Conservation (phyloP, 176 grass and related monocot species). For the Avena atlantica region DNA sequence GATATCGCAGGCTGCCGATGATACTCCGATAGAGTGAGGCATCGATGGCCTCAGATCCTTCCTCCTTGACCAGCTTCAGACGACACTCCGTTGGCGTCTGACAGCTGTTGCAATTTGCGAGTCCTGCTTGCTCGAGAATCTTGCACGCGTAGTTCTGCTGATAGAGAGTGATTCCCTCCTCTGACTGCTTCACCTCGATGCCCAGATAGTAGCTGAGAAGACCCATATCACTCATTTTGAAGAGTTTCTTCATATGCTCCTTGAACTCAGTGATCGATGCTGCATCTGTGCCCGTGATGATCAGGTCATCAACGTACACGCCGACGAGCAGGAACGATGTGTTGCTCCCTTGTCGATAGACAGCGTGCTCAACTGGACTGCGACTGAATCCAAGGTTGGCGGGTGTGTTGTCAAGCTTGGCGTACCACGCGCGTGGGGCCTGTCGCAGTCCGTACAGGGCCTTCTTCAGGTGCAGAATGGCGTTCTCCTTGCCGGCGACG, state of each 20-base stretch:
- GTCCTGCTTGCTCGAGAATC: background rate
- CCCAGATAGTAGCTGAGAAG: too few species aligned
- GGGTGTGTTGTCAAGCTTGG: background rate
- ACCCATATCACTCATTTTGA: too few species aligned
- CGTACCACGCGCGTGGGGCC: background rate
- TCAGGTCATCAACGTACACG: background rate
- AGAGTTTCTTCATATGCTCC: too few species aligned
- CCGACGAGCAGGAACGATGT: background rate
- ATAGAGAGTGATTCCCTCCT: background rate
- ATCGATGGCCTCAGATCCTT: background rate
- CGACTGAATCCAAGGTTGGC: background rate
- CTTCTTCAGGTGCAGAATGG: background rate
- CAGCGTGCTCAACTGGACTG: background rate
- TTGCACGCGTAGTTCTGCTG: background rate
- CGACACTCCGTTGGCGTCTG: too few species aligned
- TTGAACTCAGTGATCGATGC: too few species aligned
- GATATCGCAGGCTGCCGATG: too few species aligned
- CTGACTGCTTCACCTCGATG: background rate
- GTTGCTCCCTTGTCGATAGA: background rate
- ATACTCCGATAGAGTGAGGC: background rate
- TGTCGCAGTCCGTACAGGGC: too few species aligned
- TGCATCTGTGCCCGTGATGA: too few species aligned
- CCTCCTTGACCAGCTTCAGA: background rate
- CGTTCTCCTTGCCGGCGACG: background rate
- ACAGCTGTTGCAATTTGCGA: background rate